These are phyloP conservation scores for Peribolospora kevripleyi DNA, from an alignment of 768 basidiomycete species.

Conservation along the genomic window DNA sequence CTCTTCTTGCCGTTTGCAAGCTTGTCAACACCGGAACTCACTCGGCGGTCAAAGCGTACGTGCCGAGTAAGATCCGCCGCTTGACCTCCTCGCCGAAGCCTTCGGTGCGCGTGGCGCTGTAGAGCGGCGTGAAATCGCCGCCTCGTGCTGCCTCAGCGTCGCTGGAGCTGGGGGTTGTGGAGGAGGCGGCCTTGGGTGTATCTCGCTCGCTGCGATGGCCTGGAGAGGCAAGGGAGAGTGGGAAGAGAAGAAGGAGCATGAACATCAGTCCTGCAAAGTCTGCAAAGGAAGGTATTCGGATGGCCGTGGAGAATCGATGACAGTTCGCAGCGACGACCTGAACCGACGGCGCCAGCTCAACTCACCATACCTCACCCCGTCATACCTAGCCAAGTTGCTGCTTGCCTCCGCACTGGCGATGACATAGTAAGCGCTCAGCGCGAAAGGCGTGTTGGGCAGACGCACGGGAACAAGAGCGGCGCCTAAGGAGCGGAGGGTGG, in stretches of 20 bases:
- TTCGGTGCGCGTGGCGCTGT: conserved; percentile 38
- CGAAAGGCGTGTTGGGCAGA: conserved; percentile 41
- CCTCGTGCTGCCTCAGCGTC: neutral
- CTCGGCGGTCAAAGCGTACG: conserved; percentile 79
- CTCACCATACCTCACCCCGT: conserved; percentile 62
- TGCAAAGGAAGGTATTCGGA: too few relatives aligned
- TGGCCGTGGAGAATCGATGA: too few relatives aligned
- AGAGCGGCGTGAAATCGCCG: conserved; percentile 19
- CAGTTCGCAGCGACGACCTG: neutral
- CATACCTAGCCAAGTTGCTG: conserved; percentile 71
- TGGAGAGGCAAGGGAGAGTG: neutral
- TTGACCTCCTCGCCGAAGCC: conserved; percentile 68
- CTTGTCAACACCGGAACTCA: conserved; percentile 22
- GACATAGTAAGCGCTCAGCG: conserved; percentile 87
- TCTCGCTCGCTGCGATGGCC: neutral
- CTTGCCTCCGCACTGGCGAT: conserved; percentile 81
- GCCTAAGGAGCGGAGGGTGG: conserved; percentile 28
- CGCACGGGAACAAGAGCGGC: conserved; percentile 48
- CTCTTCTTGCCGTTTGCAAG: neutral
- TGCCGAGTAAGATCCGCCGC: conserved; percentile 66
- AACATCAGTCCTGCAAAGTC: too few relatives aligned
- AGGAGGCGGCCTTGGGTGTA: neutral
- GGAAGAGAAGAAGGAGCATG: neutral
- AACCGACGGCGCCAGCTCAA: neutral
- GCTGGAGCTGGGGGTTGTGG: neutral